phyloP scores from a whole-genome alignment of 306 rosid species.

The Trifolium subterraneum region DNA sequence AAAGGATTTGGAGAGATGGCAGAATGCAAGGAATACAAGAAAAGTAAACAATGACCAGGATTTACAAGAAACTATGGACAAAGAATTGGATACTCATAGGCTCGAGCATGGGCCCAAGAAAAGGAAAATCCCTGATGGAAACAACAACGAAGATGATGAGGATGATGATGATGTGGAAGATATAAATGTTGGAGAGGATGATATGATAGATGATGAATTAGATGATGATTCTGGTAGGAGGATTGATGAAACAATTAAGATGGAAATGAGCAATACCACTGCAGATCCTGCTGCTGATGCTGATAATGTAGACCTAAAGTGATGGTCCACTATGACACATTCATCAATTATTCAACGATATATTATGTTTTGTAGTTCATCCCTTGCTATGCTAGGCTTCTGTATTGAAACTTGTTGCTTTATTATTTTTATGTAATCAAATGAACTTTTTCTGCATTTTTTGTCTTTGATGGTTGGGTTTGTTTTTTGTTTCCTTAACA shows the following conservation, averaged over 20 bases:
- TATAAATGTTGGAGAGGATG: conserved; percentile 86
- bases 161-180: conserved; percentile 95
- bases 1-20: conserved; percentile 97
- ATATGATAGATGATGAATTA: conserved; percentile 88
- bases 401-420: conserved; percentile 19
- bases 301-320: conserved; percentile 51
- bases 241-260: conserved; percentile 68
- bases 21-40: conserved; percentile 80
- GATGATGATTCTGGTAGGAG: conserved; percentile 74
- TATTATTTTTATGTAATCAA: conserved; percentile 39
- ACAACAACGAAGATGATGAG: conserved; percentile 80
- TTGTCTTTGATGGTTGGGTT: conserved; percentile 22
- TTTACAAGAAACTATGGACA: conserved; percentile 99
- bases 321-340: conserved; percentile 14
- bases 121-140: conserved; percentile 79
- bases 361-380: conserved; percentile 36
- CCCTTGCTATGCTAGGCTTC: conserved; percentile 34
- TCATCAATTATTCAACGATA: conserved; percentile 19
- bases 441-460: neutral
- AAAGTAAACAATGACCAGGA: conserved; percentile 68
- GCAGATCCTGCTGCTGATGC: conserved; percentile 52
- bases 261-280: conserved; percentile 48
- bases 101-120: conserved; percentile 99
- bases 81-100: conserved; percentile 94
- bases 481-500: conserved; percentile 33